Percentiles rank a stretch among this genome's conserved stretches.
Evolutionary conservation across 495 filamentous ascomycete genomes (phyloP).

Genomic region (Talaromyces stipitatus): DNA sequence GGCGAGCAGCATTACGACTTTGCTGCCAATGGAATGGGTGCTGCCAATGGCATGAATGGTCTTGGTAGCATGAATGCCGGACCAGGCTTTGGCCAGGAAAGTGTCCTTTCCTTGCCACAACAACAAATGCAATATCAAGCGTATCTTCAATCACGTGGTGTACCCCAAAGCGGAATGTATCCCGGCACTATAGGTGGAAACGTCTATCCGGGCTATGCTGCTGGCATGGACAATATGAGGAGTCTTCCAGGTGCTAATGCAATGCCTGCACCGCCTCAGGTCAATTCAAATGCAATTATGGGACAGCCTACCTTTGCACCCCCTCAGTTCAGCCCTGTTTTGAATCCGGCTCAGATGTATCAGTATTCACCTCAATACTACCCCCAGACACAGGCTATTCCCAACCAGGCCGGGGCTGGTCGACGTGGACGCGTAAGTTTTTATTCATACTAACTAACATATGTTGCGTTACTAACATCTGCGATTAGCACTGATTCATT

Average conservation of each 20-base stretch:
- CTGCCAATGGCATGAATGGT: conserved; percentile 20
- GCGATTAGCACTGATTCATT: conserved; percentile 13
- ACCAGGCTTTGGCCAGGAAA: conserved; percentile 31
- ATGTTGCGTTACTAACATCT: conserved; percentile 13
- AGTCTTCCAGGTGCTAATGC: conserved; percentile 23
- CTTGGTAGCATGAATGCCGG: conserved; percentile 17
- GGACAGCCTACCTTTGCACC: conserved; percentile 35
- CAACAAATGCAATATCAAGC: conserved; percentile 43
- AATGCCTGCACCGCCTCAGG: conserved; percentile 28
- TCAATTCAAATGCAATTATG: conserved; percentile 35
- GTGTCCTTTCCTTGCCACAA: conserved; percentile 27
- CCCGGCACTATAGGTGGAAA: conserved; percentile 21
- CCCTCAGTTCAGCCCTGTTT: conserved; percentile 41
- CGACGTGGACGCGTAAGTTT: conserved; percentile 43
- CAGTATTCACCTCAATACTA: conserved; percentile 46
- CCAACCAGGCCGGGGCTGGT: conserved; percentile 37
- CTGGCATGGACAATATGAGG: conserved; percentile 37
- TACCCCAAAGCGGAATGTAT: conserved; percentile 39
- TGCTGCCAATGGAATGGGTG: conserved; percentile 23
- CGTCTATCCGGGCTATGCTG: conserved; percentile 35
- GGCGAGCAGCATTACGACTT: conserved; percentile 33
- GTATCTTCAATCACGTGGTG: conserved; percentile 36
- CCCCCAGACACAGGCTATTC: conserved; percentile 35
- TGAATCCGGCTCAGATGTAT: conserved; percentile 43
- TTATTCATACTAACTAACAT: neutral